Evolutionary conservation across 2,329 filamentous ascomycete genomes (phyloP).

Genomic region (Diaporthe citrichinensis): DNA sequence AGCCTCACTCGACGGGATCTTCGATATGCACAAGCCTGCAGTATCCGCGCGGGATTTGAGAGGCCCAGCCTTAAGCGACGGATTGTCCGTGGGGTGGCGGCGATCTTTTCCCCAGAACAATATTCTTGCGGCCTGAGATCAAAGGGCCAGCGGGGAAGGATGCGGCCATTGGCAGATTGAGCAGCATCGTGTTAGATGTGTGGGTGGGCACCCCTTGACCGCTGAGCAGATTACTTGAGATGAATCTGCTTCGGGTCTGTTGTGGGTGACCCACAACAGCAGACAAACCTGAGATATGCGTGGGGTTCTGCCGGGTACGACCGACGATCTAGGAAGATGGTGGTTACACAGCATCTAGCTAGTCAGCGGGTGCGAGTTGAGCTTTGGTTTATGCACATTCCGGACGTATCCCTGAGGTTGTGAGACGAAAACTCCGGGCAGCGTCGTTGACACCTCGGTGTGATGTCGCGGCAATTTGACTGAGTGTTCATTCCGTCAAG

Average conservation of each 20-base stretch:
- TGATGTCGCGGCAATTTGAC: not conserved
- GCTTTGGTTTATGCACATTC: conserved; percentile 9
- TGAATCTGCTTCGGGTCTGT: conserved; percentile 7
- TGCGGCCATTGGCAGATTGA: not conserved
- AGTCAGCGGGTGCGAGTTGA: conserved; percentile 2
- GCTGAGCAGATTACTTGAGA: not conserved
- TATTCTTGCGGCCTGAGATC: not conserved
- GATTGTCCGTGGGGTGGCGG: not conserved
- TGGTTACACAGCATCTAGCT: conserved; percentile 21
- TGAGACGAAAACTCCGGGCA: not conserved
- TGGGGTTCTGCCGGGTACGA: conserved; percentile 15
- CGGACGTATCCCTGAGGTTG: conserved; percentile 11
- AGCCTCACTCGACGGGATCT: conserved; percentile 20
- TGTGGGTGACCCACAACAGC: not conserved
- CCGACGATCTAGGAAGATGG: conserved; percentile 6
- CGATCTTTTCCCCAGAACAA: not conserved
- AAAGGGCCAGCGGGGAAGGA: not conserved
- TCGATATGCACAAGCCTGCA: not conserved
- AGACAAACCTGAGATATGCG: not conserved
- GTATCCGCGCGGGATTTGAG: not conserved
- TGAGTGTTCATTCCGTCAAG: not conserved
- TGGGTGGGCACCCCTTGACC: not conserved
- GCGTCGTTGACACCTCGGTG: not conserved
- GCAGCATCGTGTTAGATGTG: not conserved
- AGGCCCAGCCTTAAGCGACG: conserved; percentile 1